Conservation (phyloP, 2,329 filamentous ascomycete species). For the Sporothrix luriei region DNA sequence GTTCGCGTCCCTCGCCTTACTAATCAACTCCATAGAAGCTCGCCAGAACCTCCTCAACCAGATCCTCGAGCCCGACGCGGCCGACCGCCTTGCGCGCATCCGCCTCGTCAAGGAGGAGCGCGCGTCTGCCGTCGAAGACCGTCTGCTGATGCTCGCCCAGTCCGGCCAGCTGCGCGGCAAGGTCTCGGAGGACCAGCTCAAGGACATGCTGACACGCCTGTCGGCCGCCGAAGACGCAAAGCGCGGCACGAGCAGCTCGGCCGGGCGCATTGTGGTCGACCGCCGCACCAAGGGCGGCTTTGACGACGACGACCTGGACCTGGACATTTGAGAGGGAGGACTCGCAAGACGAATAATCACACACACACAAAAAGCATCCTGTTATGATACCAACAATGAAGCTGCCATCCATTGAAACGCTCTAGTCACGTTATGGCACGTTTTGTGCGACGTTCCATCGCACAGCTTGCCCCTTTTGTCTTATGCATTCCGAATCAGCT, state of each 20-base stretch:
- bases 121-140: slow-evolving; percentile 86
- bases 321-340: slow-evolving; percentile 32
- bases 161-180: slow-evolving; percentile 83
- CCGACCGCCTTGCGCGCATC: slow-evolving; percentile 90
- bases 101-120: slow-evolving; percentile 92
- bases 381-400: slow-evolving; percentile 25
- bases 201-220: slow-evolving; percentile 85
- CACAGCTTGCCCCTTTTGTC: not conserved
- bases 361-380: not conserved
- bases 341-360: not conserved
- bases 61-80: slow-evolving; percentile 91
- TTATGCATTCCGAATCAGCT: slow-evolving; percentile 34
- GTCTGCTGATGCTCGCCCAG: slow-evolving; percentile 87
- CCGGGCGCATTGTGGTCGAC: slow-evolving; percentile 84
- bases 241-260: slow-evolving; percentile 48
- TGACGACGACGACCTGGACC: slow-evolving; percentile 75
- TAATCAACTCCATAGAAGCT: slow-evolving; percentile 54
- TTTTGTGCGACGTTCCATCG: too few relatives aligned
- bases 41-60: slow-evolving; percentile 79
- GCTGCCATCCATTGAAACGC: not conserved
- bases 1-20: not conserved
- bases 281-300: slow-evolving; percentile 75
- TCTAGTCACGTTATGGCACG: not conserved
- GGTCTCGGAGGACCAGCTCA: slow-evolving; percentile 90
- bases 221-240: slow-evolving; percentile 79